Percentiles rank a stretch among this genome's conserved stretches.
These are phyloP conservation scores for Saccharum spontaneum DNA, from an alignment of 176 grass and related monocot genomes.

Conservation along the genomic window DNA sequence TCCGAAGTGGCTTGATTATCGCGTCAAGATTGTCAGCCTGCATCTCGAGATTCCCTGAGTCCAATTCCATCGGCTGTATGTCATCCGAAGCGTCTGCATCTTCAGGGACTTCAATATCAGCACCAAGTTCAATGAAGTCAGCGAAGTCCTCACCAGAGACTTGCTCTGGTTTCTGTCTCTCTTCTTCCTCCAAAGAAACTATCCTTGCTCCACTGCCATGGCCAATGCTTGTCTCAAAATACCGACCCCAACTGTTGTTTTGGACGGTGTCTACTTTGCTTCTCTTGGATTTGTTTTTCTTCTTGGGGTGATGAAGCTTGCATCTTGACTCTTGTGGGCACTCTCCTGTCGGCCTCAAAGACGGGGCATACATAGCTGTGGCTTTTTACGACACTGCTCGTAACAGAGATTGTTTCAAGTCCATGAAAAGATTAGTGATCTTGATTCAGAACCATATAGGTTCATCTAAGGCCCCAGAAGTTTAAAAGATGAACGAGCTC, in stretches of 20 bases:
- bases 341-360: conserved; percentile 75
- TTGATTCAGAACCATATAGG: conserved; percentile 27
- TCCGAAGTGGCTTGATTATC: conserved; percentile 73
- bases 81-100: conserved; percentile 1
- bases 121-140: conserved; percentile 57
- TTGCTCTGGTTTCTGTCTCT: conserved; percentile 36
- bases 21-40: conserved; percentile 67
- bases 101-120: background rate
- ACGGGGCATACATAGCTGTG: conserved; percentile 84
- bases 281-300: conserved; percentile 61
- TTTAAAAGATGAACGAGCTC: conserved; percentile 14
- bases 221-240: conserved; percentile 64
- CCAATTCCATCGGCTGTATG: conserved; percentile 35
- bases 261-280: conserved; percentile 42
- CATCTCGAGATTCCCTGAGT: conserved; percentile 19
- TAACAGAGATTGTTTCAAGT: conserved; percentile 60
- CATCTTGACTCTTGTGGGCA: conserved; percentile 74
- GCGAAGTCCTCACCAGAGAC: conserved; percentile 37
- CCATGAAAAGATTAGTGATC: conserved; percentile 46
- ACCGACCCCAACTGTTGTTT: conserved; percentile 65
- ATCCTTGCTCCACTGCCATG: conserved; percentile 20
- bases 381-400: conserved; percentile 93
- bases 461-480: conserved; percentile 13
- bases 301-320: conserved; percentile 96
- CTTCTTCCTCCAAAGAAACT: conserved; percentile 36